Evolutionary conservation across 2,329 filamentous ascomycete genomes (phyloP).

Genomic region (Elsinoe fawcettii): DNA sequence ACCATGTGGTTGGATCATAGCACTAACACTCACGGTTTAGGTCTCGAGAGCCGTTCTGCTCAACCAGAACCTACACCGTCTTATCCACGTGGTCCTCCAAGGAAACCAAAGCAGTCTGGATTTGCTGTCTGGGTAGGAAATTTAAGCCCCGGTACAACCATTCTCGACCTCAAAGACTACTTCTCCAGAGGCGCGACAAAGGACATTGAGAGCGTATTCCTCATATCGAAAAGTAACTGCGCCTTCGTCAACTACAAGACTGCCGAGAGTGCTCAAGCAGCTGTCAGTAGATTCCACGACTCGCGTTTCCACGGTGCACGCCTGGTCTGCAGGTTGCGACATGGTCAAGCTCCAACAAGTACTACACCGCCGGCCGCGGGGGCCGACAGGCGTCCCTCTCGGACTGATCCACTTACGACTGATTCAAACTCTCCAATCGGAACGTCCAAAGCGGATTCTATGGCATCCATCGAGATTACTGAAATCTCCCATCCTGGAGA

Average conservation of each 20-base stretch:
- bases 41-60: slow-evolving; percentile 18
- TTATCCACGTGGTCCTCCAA: slow-evolving; percentile 53
- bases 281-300: slow-evolving; percentile 80
- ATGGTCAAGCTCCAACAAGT: slow-evolving; percentile 26
- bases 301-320: slow-evolving; percentile 80
- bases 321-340: slow-evolving; percentile 73
- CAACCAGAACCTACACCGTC: slow-evolving; percentile 26
- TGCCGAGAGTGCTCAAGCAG: slow-evolving; percentile 64
- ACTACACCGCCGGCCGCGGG: background rate
- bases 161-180: slow-evolving; percentile 81
- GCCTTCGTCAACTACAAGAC: slow-evolving; percentile 93
- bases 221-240: slow-evolving; percentile 96
- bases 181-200: slow-evolving; percentile 70
- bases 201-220: slow-evolving; percentile 78
- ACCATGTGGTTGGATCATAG: background rate
- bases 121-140: slow-evolving; percentile 97
- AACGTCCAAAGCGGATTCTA: background rate
- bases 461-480: background rate
- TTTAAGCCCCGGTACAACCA: slow-evolving; percentile 70
- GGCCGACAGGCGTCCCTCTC: background rate
- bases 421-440: background rate
- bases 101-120: slow-evolving; percentile 63
- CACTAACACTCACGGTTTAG: background rate
- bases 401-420: background rate
- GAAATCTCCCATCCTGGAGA: background rate